Conservation (phyloP, 768 basidiomycete species). For the Cyclocybe aegerita region DNA sequence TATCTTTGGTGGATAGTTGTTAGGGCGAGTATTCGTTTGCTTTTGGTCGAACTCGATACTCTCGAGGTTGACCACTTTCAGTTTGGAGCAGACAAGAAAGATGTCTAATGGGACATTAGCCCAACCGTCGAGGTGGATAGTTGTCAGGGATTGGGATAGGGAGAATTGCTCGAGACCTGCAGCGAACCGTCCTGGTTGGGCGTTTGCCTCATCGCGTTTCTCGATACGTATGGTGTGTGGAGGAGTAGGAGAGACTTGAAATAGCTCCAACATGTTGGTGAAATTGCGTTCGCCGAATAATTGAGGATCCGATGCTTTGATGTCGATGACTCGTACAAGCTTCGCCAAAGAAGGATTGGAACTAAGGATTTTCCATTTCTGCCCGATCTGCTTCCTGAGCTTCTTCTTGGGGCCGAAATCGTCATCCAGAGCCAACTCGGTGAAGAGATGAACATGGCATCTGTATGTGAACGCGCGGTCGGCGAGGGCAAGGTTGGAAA, state of each 20-base stretch:
- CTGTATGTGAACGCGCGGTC: slow-evolving; percentile 10
- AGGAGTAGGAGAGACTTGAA: slow-evolving; percentile 2
- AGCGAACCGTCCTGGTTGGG: not conserved
- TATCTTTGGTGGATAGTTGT: slow-evolving; percentile 4
- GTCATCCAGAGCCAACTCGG: not conserved
- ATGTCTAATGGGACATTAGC: slow-evolving; percentile 3
- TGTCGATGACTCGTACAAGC: not conserved
- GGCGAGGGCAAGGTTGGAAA: slow-evolving; percentile 8
- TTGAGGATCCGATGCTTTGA: not conserved
- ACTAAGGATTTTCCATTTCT: not conserved
- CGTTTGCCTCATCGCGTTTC: not conserved
- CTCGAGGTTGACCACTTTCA: slow-evolving; percentile 6
- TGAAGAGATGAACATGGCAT: slow-evolving; percentile 4
- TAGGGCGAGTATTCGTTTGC: not conserved
- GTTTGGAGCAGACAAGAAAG: slow-evolving; percentile 2
- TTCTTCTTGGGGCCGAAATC: not conserved
- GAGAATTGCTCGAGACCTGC: slow-evolving; percentile 1
- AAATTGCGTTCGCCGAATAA: not conserved
- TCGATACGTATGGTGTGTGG: slow-evolving; percentile 2
- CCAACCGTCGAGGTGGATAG: slow-evolving; percentile 4
- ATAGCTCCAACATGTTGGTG: not conserved
- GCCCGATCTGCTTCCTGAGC: not conserved
- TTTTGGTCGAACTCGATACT: not conserved
- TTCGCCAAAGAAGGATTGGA: not conserved
- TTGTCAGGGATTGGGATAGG: slow-evolving; percentile 2